Percentiles rank a stretch among this genome's conserved stretches.
Evolutionary conservation across 108 stramenopile species (phyloP).

Genomic region (Skeletonema grethae): DNA sequence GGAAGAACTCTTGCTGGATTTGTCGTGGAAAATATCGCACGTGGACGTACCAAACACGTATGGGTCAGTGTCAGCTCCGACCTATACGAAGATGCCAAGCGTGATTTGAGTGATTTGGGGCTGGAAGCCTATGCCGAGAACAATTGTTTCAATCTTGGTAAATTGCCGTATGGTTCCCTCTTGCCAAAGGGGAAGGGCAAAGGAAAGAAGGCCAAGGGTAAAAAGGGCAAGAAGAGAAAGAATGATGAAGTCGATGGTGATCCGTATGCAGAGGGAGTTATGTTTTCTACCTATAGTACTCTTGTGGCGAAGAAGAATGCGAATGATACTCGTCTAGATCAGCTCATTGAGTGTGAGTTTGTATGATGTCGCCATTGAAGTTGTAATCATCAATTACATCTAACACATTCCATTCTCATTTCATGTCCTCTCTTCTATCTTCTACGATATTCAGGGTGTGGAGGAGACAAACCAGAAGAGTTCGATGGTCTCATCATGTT

Average conservation of each 20-base stretch:
- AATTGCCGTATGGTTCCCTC: slow-evolving; percentile 42
- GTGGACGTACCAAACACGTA: slow-evolving; percentile 51
- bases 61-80: slow-evolving; percentile 53
- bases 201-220: slow-evolving; percentile 19
- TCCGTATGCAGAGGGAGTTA: slow-evolving; percentile 26
- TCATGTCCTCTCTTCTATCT: not conserved
- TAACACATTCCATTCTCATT: not conserved
- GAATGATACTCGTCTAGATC: slow-evolving; percentile 33
- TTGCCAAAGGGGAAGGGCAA: slow-evolving; percentile 22
- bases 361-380: not conserved
- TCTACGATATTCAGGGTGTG: slow-evolving; percentile 15
- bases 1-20: slow-evolving; percentile 63
- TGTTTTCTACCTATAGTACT: slow-evolving; percentile 38
- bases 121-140: slow-evolving; percentile 31
- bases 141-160: slow-evolving; percentile 43
- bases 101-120: slow-evolving; percentile 51
- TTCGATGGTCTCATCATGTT: slow-evolving; percentile 59
- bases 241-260: slow-evolving; percentile 2
- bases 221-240: slow-evolving; percentile 20
- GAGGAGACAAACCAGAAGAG: slow-evolving; percentile 26
- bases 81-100: slow-evolving; percentile 60
- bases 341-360: slow-evolving; percentile 43
- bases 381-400: not conserved
- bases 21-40: slow-evolving; percentile 52
- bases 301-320: slow-evolving; percentile 19